Evolutionary conservation across 75 land plant species (phyloP).

Genomic region (Azolla pinnata): DNA sequence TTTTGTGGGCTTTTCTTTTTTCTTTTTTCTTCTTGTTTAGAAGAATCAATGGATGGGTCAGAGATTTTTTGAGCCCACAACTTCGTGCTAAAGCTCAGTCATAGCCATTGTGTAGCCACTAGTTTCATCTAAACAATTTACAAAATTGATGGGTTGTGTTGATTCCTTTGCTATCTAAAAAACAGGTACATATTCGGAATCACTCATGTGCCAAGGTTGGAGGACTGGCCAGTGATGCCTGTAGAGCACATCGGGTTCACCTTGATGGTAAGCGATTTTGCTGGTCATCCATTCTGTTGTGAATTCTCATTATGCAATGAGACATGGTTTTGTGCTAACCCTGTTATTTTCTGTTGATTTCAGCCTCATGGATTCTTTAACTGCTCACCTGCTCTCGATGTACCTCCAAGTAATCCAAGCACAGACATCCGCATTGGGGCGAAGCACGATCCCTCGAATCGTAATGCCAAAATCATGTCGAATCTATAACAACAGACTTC

Average conservation of each 20-base stretch:
- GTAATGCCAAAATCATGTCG: too few relatives aligned
- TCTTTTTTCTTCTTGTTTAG: background rate
- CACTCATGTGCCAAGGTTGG: slow-evolving; percentile 89
- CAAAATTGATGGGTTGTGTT: background rate
- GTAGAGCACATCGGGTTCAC: slow-evolving; percentile 89
- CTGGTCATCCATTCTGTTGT: background rate
- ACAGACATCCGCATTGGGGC: too few relatives aligned
- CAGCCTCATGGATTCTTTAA: slow-evolving; percentile 99
- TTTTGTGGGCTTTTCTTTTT: background rate
- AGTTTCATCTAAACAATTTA: background rate
- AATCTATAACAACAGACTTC: too few relatives aligned
- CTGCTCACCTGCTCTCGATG: slow-evolving; percentile 92
- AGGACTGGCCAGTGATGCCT: slow-evolving; percentile 99
- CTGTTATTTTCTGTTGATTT: background rate
- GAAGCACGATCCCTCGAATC: too few relatives aligned
- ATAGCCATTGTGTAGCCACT: background rate
- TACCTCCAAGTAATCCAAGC: slow-evolving; percentile 74
- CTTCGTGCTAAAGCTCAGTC: too few relatives aligned
- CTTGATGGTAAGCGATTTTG: slow-evolving; percentile 43
- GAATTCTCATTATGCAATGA: background rate
- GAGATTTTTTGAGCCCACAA: too few relatives aligned
- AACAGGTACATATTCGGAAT: slow-evolving; percentile 93
- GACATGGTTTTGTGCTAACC: background rate
- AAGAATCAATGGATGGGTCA: background rate
- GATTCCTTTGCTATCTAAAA: background rate